Percentiles rank a stretch among this genome's conserved stretches.
Conservation (phyloP, 352 stramenopile genomes). For the Discostella stelligera region DNA sequence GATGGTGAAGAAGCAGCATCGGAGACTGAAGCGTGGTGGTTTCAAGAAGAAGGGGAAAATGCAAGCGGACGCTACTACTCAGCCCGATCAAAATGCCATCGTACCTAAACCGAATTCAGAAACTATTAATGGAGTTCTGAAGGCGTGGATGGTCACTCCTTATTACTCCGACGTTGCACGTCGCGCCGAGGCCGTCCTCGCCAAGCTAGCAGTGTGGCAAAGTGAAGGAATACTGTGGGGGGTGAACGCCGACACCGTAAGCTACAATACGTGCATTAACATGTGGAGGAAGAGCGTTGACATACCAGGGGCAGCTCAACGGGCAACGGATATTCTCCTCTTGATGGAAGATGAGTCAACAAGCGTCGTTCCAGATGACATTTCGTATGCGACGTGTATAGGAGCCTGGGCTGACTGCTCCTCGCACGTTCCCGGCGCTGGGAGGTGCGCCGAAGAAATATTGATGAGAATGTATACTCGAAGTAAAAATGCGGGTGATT, state of each 20-base stretch:
- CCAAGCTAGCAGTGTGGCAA: slow-evolving; percentile 40
- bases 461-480: slow-evolving; percentile 51
- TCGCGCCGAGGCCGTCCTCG: slow-evolving; percentile 40
- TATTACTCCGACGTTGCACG: slow-evolving; percentile 18
- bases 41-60: not conserved
- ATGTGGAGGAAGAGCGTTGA: slow-evolving; percentile 38
- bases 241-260: slow-evolving; percentile 34
- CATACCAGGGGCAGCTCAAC: slow-evolving; percentile 28
- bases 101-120: slow-evolving; percentile 39
- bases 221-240: slow-evolving; percentile 34
- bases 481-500: slow-evolving; percentile 9
- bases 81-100: slow-evolving; percentile 12
- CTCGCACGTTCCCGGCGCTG: slow-evolving; percentile 3
- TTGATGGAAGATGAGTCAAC: slow-evolving; percentile 57
- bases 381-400: slow-evolving; percentile 32
- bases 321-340: slow-evolving; percentile 54
- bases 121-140: slow-evolving; percentile 42
- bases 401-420: slow-evolving; percentile 37
- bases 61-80: not conserved
- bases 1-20: slow-evolving; percentile 18
- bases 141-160: slow-evolving; percentile 47
- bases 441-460: slow-evolving; percentile 36
- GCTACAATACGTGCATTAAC: slow-evolving; percentile 52
- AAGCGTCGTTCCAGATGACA: slow-evolving; percentile 22
- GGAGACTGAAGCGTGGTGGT: not conserved